Evolutionary conservation across 257 asterid species (phyloP), one percentile per base, ranked within the genome.

Genomic region (Ilex aquifolium): DNA sequence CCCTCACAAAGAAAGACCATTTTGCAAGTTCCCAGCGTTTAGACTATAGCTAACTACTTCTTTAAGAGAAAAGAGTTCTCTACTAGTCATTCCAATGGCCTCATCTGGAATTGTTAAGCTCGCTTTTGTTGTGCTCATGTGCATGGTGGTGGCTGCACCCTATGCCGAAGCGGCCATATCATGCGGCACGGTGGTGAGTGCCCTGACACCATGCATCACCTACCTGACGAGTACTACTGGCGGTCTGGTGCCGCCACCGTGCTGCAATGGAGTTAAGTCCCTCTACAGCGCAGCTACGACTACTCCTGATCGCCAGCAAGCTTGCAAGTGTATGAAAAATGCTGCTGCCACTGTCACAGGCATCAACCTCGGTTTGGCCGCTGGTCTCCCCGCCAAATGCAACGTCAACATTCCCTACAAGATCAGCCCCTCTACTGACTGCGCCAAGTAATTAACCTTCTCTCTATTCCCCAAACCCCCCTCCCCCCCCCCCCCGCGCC

Each of bases 351-450:
- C 71, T 1, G 13, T 44, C 72, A 0, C 21, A 0, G 59, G 61
- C 0, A 27, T 76, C 27, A 56, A 79, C 63, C 10, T 21, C 13
- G n/a, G 16, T 39, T 69, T 60, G 71, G 93, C 87, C 1, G 80
- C 80, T 16, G 72, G 65, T 11, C 87, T 88, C 13, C 95, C 95
- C 0, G 29, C 21, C 6, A 56, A 13, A 7, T 88, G 95, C 54
- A 75, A 78, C 5, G 78, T 84, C 49, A 72, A 36, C 62, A 46
- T 87, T 56, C 86, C 95, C 2, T 84, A 80, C 83, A 44, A 73
- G 62, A 88, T 88, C 60, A 67, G 79, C 70, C 85, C 83, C 42
- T 69, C 75, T 69, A 83, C 85, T 10, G 74, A 80, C 62, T 87
- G 95, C 83, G 0, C 79, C 44, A 80, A 13, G 95, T 87, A 77